These are phyloP conservation scores for Phytomonas francai DNA, from an alignment of 208 protist species.

Conservation along the genomic window DNA sequence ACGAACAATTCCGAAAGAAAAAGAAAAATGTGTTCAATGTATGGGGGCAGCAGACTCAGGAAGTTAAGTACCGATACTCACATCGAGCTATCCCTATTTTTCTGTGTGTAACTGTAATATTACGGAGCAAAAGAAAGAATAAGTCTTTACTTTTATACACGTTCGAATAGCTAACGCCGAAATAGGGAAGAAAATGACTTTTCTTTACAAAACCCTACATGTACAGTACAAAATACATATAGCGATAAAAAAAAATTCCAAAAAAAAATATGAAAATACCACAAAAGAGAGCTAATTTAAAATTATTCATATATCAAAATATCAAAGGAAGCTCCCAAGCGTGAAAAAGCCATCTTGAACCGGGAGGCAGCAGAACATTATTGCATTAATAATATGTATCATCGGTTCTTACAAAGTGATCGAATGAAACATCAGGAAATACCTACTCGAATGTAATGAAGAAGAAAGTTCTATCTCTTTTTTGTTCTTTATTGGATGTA, in stretches of 20 bases:
- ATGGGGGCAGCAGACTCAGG: neutral
- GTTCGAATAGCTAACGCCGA: neutral
- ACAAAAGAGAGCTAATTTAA: conserved; percentile 6
- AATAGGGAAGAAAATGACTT: neutral
- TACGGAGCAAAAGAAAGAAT: conserved; percentile 5
- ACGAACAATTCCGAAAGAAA: neutral
- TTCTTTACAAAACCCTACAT: neutral
- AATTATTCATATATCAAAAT: neutral
- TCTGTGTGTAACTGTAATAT: neutral
- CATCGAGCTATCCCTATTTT: neutral
- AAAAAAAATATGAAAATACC: neutral
- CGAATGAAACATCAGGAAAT: neutral
- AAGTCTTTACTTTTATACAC: neutral
- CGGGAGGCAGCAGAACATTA: neutral
- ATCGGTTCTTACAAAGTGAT: neutral
- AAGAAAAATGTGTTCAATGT: neutral
- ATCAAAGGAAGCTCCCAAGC: neutral
- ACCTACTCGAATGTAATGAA: neutral
- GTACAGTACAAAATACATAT: conserved; percentile 8
- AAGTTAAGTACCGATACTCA: neutral
- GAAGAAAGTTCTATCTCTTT: conserved; percentile 5
- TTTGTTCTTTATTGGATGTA: too few relatives aligned
- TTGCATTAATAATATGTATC: conserved; percentile 3
- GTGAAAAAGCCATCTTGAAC: neutral
- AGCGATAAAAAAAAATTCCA: neutral